These are phyloP conservation scores for Imleria badia DNA, from an alignment of 768 basidiomycete species.

Conservation along the genomic window DNA sequence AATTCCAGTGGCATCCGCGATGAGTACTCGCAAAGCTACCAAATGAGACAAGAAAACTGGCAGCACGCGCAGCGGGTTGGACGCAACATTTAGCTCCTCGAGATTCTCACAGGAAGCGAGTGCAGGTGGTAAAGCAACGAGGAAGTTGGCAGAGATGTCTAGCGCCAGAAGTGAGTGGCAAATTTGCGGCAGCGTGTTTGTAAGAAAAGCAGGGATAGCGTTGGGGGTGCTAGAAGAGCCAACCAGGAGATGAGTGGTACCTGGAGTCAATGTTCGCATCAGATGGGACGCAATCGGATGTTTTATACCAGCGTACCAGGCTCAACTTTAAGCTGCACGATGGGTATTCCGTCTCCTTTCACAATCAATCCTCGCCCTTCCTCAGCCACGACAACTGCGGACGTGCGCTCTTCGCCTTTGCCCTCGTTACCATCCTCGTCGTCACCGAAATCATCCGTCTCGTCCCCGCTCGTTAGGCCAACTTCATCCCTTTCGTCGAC, in stretches of 20 bases:
- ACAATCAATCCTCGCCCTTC: constrained; percentile 85
- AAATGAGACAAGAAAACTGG: constrained; percentile 84
- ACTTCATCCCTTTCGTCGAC: constrained; percentile 72
- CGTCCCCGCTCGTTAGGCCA: constrained; percentile 53
- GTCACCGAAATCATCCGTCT: constrained; percentile 51
- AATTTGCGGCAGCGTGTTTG: constrained; percentile 68
- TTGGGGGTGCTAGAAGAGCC: constrained; percentile 79
- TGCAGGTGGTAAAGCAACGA: constrained; percentile 79
- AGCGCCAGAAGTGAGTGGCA: constrained; percentile 80
- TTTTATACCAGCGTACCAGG: constrained; percentile 53
- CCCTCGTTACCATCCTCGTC: constrained; percentile 50
- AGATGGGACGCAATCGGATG: background rate
- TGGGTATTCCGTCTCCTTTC: constrained; percentile 60
- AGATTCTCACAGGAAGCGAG: constrained; percentile 78
- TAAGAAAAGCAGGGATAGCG: constrained; percentile 74
- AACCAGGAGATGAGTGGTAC: constrained; percentile 91
- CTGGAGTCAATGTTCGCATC: constrained; percentile 39
- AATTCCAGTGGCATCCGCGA: constrained; percentile 90
- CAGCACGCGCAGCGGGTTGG: constrained; percentile 89
- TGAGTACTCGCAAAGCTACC: constrained; percentile 77
- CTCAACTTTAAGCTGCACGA: constrained; percentile 62
- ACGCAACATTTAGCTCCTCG: constrained; percentile 92
- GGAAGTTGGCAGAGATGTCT: constrained; percentile 88
- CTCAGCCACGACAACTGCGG: constrained; percentile 76
- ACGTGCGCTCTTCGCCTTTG: constrained; percentile 67